Percentiles rank a stretch among this genome's conserved stretches.
phyloP scores from a whole-genome alignment of 805 yeast species.

The Saturnispora ahearnii region DNA sequence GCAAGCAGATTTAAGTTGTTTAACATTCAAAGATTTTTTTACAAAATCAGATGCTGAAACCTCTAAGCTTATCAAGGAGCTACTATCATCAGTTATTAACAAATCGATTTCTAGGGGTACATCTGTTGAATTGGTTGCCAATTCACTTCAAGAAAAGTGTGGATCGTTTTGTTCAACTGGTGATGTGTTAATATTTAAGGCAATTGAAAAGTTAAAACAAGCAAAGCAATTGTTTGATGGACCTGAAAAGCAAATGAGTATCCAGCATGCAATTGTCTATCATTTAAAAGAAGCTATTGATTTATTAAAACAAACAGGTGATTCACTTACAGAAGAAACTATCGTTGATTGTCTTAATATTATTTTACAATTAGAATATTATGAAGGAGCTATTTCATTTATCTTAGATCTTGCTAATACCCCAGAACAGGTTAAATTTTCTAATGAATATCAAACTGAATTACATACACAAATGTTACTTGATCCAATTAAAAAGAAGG shows the following conservation, averaged over 20 bases:
- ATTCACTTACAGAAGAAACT: conserved; percentile 67
- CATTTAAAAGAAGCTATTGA: conserved; percentile 67
- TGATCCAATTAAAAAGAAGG: conserved; percentile 42
- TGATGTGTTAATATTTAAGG: conserved; percentile 89
- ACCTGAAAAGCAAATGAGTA: conserved; percentile 60
- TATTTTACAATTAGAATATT: conserved; percentile 69
- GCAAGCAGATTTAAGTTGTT: conserved; percentile 55
- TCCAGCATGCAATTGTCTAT: conserved; percentile 26
- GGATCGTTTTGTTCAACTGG: conserved; percentile 90
- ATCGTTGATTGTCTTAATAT: conserved; percentile 72
- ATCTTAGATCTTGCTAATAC: conserved; percentile 67
- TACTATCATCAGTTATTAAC: conserved; percentile 81
- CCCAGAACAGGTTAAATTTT: conserved; percentile 51
- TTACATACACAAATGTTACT: conserved; percentile 19
- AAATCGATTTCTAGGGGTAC: conserved; percentile 86
- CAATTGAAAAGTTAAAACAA: conserved; percentile 80
- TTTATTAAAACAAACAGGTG: conserved; percentile 71
- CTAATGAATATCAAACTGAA: conserved; percentile 46
- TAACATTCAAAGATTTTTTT: conserved; percentile 70
- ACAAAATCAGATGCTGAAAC: conserved; percentile 53
- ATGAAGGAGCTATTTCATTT: conserved; percentile 79
- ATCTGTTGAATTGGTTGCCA: conserved; percentile 83
- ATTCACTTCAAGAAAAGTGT: conserved; percentile 82
- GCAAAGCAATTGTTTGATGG: conserved; percentile 68
- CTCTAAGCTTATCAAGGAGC: conserved; percentile 66